phyloP scores from a whole-genome alignment of 208 protist genomes.

The Wallacemonas sp. region DNA sequence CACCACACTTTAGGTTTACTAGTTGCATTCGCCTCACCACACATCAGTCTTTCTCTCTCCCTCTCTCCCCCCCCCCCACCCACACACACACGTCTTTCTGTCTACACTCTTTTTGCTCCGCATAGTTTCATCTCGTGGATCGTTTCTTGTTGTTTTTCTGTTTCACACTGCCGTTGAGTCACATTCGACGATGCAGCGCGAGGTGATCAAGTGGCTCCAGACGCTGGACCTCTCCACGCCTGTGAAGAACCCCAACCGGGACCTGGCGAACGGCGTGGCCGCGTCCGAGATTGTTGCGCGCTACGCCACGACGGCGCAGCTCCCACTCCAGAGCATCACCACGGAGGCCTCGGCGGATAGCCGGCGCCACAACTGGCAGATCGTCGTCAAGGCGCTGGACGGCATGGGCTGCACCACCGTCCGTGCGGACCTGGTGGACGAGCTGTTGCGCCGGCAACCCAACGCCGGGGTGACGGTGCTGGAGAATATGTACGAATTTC shows the following conservation, averaged over 20 bases:
- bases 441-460: constrained; percentile 54
- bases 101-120: no score
- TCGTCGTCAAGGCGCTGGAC: constrained; percentile 54
- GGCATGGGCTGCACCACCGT: constrained; percentile 53
- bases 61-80: no score
- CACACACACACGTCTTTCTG: no score
- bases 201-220: constrained; percentile 97
- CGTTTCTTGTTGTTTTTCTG: background rate
- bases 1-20: no score
- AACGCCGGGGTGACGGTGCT: constrained; percentile 61
- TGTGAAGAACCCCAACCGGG: constrained; percentile 92
- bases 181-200: constrained; percentile 67
- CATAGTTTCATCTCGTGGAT: no score
- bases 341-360: constrained; percentile 71
- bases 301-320: constrained; percentile 47
- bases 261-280: constrained; percentile 94
- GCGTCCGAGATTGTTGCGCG: constrained; percentile 93
- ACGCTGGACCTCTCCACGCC: constrained; percentile 90
- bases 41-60: no score
- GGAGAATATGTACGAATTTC: constrained; percentile 83
- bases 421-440: constrained; percentile 52
- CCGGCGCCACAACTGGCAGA: constrained; percentile 92
- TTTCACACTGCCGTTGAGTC: background rate
- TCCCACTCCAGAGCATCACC: constrained; percentile 82
- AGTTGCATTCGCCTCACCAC: no score